Evolutionary conservation across 495 filamentous ascomycete genomes (phyloP).

Genomic region (Podospora appendiculata): DNA sequence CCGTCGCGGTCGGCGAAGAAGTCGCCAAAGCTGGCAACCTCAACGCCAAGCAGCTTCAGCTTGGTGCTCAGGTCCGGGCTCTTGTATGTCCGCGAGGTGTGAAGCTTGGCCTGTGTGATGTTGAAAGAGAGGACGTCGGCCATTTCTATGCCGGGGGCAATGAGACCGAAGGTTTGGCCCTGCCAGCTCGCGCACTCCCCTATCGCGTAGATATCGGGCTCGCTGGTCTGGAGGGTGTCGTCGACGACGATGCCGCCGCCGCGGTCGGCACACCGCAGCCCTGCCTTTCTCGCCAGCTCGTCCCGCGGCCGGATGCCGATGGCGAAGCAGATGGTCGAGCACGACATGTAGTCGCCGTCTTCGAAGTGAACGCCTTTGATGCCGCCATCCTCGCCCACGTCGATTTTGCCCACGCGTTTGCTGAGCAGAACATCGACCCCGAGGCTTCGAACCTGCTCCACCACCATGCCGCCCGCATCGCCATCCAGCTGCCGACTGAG

Average conservation of each 20-base stretch:
- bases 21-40: slow-evolving; percentile 92
- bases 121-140: slow-evolving; percentile 94
- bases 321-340: slow-evolving; percentile 84
- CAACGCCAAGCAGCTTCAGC: slow-evolving; percentile 85
- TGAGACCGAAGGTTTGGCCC: slow-evolving; percentile 86
- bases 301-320: slow-evolving; percentile 85
- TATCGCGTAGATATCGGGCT: slow-evolving; percentile 75
- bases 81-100: slow-evolving; percentile 65
- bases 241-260: slow-evolving; percentile 75
- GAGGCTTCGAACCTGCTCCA: slow-evolving; percentile 73
- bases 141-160: slow-evolving; percentile 94
- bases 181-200: slow-evolving; percentile 96
- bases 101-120: slow-evolving; percentile 71
- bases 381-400: slow-evolving; percentile 55
- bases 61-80: slow-evolving; percentile 90
- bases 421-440: slow-evolving; percentile 79
- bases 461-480: slow-evolving; percentile 78
- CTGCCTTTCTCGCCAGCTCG: slow-evolving; percentile 62
- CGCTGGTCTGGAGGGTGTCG: slow-evolving; percentile 62
- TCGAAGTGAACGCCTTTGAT: slow-evolving; percentile 76
- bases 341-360: slow-evolving; percentile 76
- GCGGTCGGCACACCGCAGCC: slow-evolving; percentile 65
- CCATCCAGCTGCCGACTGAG: slow-evolving; percentile 77
- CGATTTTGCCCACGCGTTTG: slow-evolving; percentile 68
- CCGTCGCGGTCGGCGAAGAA: slow-evolving; percentile 93